phyloP scores from a whole-genome alignment of 1,284 basidiomycete genomes.

The Calocybe gambosa region DNA sequence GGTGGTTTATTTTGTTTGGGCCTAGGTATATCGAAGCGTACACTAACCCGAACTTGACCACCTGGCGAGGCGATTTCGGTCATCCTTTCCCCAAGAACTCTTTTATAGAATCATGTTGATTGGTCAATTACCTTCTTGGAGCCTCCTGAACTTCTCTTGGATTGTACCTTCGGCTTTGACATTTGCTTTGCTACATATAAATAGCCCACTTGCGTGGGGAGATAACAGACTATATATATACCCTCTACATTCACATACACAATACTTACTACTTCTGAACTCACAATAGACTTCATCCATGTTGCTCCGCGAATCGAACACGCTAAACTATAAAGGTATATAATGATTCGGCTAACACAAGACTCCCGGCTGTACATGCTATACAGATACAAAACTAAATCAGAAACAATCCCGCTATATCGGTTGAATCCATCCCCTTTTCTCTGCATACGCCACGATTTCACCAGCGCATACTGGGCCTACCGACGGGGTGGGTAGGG shows the following conservation, averaged over 20 bases:
- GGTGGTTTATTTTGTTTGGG: background rate
- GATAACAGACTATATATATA: background rate
- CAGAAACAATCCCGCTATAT: slow-evolving; percentile 12
- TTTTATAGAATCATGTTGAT: slow-evolving; percentile 25
- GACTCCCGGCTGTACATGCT: too few relatives aligned
- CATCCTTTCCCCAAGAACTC: slow-evolving; percentile 36
- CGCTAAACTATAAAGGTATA: too few relatives aligned
- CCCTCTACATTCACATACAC: background rate
- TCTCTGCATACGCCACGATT: slow-evolving; percentile 42
- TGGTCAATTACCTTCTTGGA: slow-evolving; percentile 2
- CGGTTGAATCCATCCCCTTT: slow-evolving; percentile 46
- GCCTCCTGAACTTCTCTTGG: background rate
- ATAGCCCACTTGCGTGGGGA: too few relatives aligned
- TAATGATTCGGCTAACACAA: too few relatives aligned
- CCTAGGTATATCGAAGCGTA: slow-evolving; percentile 34
- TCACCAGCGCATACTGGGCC: slow-evolving; percentile 46
- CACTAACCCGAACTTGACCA: slow-evolving; percentile 36
- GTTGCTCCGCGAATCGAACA: too few relatives aligned
- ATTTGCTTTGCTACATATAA: background rate
- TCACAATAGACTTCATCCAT: background rate
- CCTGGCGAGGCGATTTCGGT: slow-evolving; percentile 33
- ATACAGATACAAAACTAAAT: slow-evolving; percentile 3
- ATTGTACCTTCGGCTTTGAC: background rate
- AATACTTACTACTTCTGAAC: background rate
- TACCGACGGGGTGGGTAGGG: slow-evolving; percentile 10